Base-by-base conservation (phyloP, 23 red algal species). In the Pyropia haitanensis region DNA sequence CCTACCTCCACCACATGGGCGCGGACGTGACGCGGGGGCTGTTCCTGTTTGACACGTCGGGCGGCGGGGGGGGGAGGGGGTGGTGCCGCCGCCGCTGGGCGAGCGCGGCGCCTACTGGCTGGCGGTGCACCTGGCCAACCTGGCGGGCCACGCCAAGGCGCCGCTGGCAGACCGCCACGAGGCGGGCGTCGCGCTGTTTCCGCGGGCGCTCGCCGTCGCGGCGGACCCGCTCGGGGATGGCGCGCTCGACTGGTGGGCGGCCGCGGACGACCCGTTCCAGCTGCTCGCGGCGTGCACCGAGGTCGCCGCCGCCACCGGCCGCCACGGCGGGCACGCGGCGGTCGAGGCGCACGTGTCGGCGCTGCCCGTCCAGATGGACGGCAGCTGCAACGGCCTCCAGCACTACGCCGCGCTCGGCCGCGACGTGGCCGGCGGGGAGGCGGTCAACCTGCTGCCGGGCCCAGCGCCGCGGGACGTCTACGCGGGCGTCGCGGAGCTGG, bases 331-430 rank as follows among this genome's bases (percentile, higher is more conserved):
- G 3, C 56, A 78, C 64, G 15, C 48, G 34, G 58, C 56, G 2
- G 58, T 81, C 70, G 58, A 86, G 31, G 56, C 31, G 25, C 81
- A 64, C 70, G 55, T 60, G 22, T 77, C 70, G 59, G 51, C 65
- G 6, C 62, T 97, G 22, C 93, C 93, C 20, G 75, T 97, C 5
- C 77, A 76, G 14, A 77, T 82, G 81, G 93, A 97, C 58, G 93
- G 93, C 24, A 91, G 79, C 1, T 97, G 93, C 68, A 97, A 97
- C 67, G 93, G 93, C 30, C 68, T 97, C 27, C 93, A 97, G 71
- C 93, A 97, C 27, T 97, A 97, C 49, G 93, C 93, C 18, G 93
- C 93, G 6, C 61, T 97, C 3, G 93, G 85, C 5, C 60, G 93
- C 18, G 93, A 97, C 27, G 60, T 56, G 22, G 68, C 31, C 2